phyloP scores from a whole-genome alignment of 495 filamentous ascomycete genomes.

The Acidomyces sp. region DNA sequence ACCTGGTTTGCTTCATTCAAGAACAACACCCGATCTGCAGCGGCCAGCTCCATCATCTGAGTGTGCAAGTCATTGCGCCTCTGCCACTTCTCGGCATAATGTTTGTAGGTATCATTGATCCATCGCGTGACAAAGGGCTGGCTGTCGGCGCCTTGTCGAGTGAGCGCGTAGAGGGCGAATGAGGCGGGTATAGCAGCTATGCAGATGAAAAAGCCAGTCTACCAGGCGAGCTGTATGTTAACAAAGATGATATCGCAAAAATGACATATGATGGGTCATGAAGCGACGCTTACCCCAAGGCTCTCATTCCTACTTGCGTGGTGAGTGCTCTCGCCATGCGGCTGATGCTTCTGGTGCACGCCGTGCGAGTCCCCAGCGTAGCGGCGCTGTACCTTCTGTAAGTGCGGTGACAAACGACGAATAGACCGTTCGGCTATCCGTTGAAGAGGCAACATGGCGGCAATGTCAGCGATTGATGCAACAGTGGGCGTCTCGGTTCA shows the following conservation, averaged over 20 bases:
- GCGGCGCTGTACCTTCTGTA: constrained; percentile 23
- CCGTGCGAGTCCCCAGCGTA: constrained; percentile 20
- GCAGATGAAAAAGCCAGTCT: constrained; percentile 55
- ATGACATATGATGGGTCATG: constrained; percentile 14
- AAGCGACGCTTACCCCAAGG: constrained; percentile 43
- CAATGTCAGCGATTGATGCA: constrained; percentile 8
- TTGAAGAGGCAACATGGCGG: constrained; percentile 27
- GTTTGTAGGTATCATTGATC: constrained; percentile 40
- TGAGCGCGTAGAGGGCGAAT: constrained; percentile 44
- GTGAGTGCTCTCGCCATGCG: constrained; percentile 8
- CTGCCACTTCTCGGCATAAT: constrained; percentile 39
- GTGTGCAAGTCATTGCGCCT: constrained; percentile 51
- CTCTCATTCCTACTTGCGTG: constrained; percentile 42
- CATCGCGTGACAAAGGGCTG: constrained; percentile 42
- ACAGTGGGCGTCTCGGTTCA: too few species aligned
- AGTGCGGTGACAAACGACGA: constrained; percentile 21
- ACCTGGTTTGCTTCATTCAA: constrained; percentile 32
- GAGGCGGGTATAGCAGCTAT: constrained; percentile 44
- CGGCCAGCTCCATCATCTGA: constrained; percentile 54
- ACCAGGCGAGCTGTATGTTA: constrained; percentile 18
- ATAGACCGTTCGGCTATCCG: constrained; percentile 24
- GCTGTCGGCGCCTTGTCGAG: constrained; percentile 35
- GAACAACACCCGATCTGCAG: constrained; percentile 53
- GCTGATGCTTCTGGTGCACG: constrained; percentile 1
- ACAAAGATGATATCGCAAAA: constrained; percentile 1